phyloP scores from a whole-genome alignment of 73 alveolate species.

The Paramecium sexaurelia region DNA sequence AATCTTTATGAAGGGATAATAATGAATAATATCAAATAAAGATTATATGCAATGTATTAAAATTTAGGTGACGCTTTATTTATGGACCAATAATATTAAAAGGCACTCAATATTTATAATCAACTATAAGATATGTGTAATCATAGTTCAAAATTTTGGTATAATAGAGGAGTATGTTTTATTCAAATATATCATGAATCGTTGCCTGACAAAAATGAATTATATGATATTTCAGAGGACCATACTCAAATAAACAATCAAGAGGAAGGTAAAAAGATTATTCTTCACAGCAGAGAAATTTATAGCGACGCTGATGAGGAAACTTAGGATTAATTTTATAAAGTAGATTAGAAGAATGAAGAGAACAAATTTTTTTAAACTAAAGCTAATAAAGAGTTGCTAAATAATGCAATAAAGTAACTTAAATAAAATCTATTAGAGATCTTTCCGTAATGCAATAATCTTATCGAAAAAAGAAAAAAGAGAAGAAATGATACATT shows the following conservation, averaged over 20 bases:
- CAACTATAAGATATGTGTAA: background rate
- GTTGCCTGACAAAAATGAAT: background rate
- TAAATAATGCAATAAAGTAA: conserved; percentile 37
- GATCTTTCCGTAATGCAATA: conserved; percentile 49
- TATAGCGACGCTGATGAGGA: conserved; percentile 49
- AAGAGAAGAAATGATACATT: background rate
- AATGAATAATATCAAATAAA: background rate
- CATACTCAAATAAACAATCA: background rate
- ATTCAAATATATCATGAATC: conserved; percentile 23
- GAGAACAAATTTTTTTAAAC: background rate
- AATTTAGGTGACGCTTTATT: conserved; percentile 32
- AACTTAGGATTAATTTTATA: background rate
- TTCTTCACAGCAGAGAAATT: conserved; percentile 1
- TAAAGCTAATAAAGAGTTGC: background rate
- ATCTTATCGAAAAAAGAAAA: conserved; percentile 9
- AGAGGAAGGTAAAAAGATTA: background rate
- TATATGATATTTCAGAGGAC: background rate
- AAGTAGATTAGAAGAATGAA: background rate
- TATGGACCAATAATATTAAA: background rate
- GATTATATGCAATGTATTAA: conserved; percentile 6
- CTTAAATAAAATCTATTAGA: background rate
- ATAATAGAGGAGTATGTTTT: conserved; percentile 52
- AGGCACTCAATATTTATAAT: conserved; percentile 20
- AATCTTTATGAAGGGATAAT: background rate
- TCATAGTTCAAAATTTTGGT: conserved; percentile 12